A percentile compares a stretch with the other conserved stretches of the same genome.
Evolutionary conservation across 1,139 yeast species (phyloP).

Genomic region (Yamadazyma buinensis): DNA sequence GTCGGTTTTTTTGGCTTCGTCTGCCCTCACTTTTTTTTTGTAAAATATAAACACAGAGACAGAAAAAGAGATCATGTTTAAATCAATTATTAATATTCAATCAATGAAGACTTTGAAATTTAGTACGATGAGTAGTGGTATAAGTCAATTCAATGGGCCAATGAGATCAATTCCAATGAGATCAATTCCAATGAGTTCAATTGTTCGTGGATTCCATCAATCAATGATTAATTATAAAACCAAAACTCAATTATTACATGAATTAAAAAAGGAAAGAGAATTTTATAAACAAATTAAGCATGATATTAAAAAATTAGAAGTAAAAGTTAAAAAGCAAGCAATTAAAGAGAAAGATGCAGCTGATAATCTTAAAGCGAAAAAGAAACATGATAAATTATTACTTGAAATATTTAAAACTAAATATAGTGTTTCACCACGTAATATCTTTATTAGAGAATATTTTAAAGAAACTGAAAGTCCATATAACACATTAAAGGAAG

Average conservation of each 20-base stretch:
- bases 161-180: too few species aligned
- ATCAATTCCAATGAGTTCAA: too few species aligned
- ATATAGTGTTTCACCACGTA: slow-evolving; percentile 26
- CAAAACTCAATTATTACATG: slow-evolving; percentile 1
- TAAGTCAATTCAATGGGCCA: too few species aligned
- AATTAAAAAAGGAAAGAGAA: slow-evolving; percentile 23
- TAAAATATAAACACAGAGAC: too few species aligned
- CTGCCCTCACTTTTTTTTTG: too few species aligned
- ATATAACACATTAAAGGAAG: slow-evolving; percentile 5
- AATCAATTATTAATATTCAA: too few species aligned
- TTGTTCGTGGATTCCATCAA: not conserved
- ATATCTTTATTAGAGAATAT: slow-evolving; percentile 23
- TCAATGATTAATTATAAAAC: slow-evolving; percentile 1
- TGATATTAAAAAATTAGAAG: slow-evolving; percentile 14
- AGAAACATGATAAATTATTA: slow-evolving; percentile 18
- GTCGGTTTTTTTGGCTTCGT: too few species aligned
- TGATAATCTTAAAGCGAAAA: slow-evolving; percentile 11
- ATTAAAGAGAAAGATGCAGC: slow-evolving; percentile 13
- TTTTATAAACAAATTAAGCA: slow-evolving; percentile 18
- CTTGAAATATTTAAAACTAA: slow-evolving; percentile 25
- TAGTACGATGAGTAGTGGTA: too few species aligned
- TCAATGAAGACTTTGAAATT: too few species aligned
- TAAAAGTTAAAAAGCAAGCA: slow-evolving; percentile 12
- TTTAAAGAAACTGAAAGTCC: slow-evolving; percentile 10
- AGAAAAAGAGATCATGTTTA: too few species aligned